Evolutionary conservation across 2,329 filamentous ascomycete species (phyloP).

Genomic region (Exophiala spinifera): DNA sequence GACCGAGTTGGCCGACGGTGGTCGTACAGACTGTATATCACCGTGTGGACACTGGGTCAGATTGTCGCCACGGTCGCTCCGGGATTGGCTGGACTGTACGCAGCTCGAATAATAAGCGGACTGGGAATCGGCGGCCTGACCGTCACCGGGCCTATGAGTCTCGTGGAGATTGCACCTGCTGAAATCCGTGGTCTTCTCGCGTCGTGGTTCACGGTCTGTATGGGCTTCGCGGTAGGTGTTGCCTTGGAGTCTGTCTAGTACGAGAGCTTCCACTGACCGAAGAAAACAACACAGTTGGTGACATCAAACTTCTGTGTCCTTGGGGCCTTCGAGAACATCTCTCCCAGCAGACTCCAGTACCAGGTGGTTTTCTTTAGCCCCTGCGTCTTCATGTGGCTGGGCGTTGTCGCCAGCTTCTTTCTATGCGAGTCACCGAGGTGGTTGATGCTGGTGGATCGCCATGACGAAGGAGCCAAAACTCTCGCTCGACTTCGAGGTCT

Average conservation of each 20-base stretch:
- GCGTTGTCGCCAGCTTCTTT: constrained; percentile 34
- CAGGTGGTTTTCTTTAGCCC: constrained; percentile 36
- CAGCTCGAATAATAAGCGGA: constrained; percentile 38
- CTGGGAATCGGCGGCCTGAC: constrained; percentile 41
- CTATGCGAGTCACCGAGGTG: constrained; percentile 37
- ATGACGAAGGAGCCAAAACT: constrained; percentile 32
- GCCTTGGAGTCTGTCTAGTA: not conserved
- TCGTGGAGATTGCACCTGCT: constrained; percentile 42
- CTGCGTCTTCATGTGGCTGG: constrained; percentile 32
- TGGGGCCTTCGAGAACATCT: constrained; percentile 35
- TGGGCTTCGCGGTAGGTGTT: constrained; percentile 32
- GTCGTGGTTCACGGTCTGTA: constrained; percentile 39
- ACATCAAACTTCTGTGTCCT: constrained; percentile 37
- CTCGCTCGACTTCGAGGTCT: constrained; percentile 35
- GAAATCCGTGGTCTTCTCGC: constrained; percentile 41
- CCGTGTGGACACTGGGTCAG: constrained; percentile 30
- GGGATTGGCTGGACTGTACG: constrained; percentile 34
- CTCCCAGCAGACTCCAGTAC: constrained; percentile 33
- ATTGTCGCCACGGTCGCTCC: constrained; percentile 25
- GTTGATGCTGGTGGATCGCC: constrained; percentile 32
- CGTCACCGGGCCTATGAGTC: constrained; percentile 39
- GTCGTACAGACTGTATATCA: constrained; percentile 40
- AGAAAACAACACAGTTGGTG: constrained; percentile 27
- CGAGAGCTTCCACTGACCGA: not conserved
- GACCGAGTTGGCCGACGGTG: constrained; percentile 42